Conservation (phyloP, 176 grass and related monocot species). For the Rhynchospora breviuscula region DNA sequence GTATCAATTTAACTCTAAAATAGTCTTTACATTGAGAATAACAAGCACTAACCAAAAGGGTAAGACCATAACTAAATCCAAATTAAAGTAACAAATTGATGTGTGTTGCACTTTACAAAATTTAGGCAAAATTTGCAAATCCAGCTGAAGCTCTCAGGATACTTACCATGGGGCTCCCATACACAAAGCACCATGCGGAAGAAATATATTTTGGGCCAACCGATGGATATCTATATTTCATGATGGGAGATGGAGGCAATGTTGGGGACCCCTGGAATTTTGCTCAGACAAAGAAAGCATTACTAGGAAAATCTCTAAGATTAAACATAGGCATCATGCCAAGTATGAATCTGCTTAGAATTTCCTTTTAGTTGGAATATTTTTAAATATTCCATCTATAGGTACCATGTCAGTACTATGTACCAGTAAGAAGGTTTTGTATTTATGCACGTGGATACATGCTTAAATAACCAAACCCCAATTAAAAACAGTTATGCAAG, state of each 20-base stretch:
- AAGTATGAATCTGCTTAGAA: slow-evolving; percentile 30
- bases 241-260: slow-evolving; percentile 72
- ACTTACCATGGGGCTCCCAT: slow-evolving; percentile 69
- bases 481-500: neutral
- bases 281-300: slow-evolving; percentile 71
- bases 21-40: neutral
- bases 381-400: neutral
- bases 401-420: neutral
- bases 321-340: slow-evolving; percentile 52
- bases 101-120: neutral
- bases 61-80: neutral
- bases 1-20: neutral
- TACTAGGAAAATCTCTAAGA: slow-evolving; percentile 71
- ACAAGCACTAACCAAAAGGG: neutral
- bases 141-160: slow-evolving; percentile 56
- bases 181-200: slow-evolving; percentile 59
- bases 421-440: neutral
- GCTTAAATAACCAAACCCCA: neutral
- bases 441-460: neutral
- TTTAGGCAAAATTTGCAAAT: slow-evolving; percentile 47
- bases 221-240: slow-evolving; percentile 82
- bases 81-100: neutral
- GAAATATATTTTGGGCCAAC: slow-evolving; percentile 60
- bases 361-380: neutral
- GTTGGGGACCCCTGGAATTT: slow-evolving; percentile 85